phyloP scores from a whole-genome alignment of 805 yeast species.

The Yarrowia keelungensis region DNA sequence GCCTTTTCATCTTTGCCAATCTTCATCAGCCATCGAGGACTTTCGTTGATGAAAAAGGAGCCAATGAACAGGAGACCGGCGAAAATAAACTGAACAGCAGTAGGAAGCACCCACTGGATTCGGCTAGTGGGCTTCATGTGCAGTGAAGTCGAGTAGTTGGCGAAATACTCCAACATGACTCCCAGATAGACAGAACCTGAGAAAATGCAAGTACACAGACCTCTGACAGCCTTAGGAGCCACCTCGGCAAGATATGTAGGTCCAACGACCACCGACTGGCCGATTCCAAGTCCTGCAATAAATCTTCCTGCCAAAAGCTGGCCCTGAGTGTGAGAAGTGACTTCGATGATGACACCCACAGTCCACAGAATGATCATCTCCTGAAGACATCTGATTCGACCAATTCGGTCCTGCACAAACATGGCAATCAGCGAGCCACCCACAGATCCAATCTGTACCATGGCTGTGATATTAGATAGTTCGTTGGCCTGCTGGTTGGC shows the following conservation, averaged over 20 bases:
- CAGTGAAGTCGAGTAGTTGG: slow-evolving; percentile 60
- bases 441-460: slow-evolving; percentile 64
- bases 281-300: slow-evolving; percentile 62
- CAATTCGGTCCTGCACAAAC: slow-evolving; percentile 58
- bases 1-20: slow-evolving; percentile 55
- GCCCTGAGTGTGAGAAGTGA: slow-evolving; percentile 56
- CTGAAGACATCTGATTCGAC: slow-evolving; percentile 60
- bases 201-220: slow-evolving; percentile 59
- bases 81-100: slow-evolving; percentile 49
- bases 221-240: slow-evolving; percentile 62
- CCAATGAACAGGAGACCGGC: slow-evolving; percentile 56
- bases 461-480: slow-evolving; percentile 61
- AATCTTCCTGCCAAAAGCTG: slow-evolving; percentile 64
- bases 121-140: slow-evolving; percentile 52
- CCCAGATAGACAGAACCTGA: slow-evolving; percentile 67
- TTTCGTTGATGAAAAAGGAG: slow-evolving; percentile 57
- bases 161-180: slow-evolving; percentile 55
- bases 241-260: slow-evolving; percentile 63
- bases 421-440: slow-evolving; percentile 61
- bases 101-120: slow-evolving; percentile 62
- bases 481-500: slow-evolving; percentile 53
- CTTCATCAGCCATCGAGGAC: slow-evolving; percentile 61
- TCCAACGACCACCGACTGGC: slow-evolving; percentile 64
- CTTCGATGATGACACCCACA: slow-evolving; percentile 57
- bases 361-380: slow-evolving; percentile 56